Base-by-base conservation (phyloP, 345 rosid species). In the Salix brachista region DNA sequence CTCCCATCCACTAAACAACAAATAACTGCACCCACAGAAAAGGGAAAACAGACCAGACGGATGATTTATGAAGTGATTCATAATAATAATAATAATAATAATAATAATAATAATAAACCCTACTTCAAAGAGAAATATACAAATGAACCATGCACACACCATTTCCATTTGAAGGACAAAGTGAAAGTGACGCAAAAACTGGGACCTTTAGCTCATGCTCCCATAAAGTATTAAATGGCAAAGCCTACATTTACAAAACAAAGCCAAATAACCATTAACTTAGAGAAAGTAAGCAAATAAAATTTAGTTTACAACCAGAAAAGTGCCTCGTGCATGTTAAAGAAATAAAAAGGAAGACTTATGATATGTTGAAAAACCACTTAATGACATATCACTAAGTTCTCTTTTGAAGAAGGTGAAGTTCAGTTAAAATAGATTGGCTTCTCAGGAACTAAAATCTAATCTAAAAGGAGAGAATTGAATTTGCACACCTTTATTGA, bases 1-100 rank as follows among this genome's bases (percentile, higher is more conserved):
- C 80, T 89, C 56, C 98, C 99, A 88, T 95, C 93, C 67, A 95
- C 98, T 84, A 93, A 84, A 82, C 99, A 95, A 83, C 96, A 91
- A 85, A 95, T 85, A 77, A 95, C 99, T 95, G 89, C 81, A 74
- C 73, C 48, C 70, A 32, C 50, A 70, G 18, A 41, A 77, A 72
- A 72, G 68, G 37, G 19, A 21, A 65, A 67, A 32, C 32, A 46
- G 25, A 25, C 19, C 13, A 65, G 16, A 50, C 19, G 30, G 3
- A 16, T 50, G 39, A 65, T n/a, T 69, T 58, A 46, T 37, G 42
- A 79, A 46, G 61, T 23, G 21, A 58, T 58, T 60, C 42, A 39
- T 36, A 8, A 32, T 13, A 23, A 26, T 11, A 54, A 5, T 58
- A n/a, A 73, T 34, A 36, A 37, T 34, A 8, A 32, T 16, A 52